Evolutionary conservation across 1,139 yeast genomes (phyloP), one percentile per base, ranked within the genome.

Genomic region (Scheffersomyces stambukii): DNA sequence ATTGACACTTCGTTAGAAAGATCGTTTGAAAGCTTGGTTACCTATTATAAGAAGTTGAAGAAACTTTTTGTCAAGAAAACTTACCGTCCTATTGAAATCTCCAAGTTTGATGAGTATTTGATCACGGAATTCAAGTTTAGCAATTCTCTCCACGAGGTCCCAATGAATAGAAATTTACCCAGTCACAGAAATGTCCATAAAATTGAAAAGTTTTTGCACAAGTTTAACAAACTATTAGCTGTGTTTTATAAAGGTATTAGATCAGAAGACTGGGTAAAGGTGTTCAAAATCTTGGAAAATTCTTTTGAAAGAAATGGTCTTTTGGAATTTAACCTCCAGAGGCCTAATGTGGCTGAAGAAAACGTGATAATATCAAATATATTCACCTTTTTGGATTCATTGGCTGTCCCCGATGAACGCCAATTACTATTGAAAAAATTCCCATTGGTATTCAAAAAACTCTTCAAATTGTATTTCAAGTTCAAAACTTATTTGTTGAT

Each of bases 191-290:
- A 70, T 35, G 48, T 63, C 7, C 49, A 51, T 15, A 64, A 64
- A 36, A 57, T 81, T 47, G 79, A 77, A 42, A 57, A 67, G 41
- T 75, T 83, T 52, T 63, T 86, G 19, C 74, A 72, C 36, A 72
- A 72, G 30, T 55, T 89, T 37, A 91, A 91, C 53, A 61, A 67
- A 20, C 60, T 85, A 7, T 70, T 83, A 23, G 65, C 75, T 1
- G 72, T 74, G 4, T 68, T 81, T 25, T 78, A 82, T 46, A 64
- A 63, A 18, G 71, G 78, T 13, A 73, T 84, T 15, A 68, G 76
- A 19, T 54, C 78, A 11, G 76, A 73, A 36, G 95, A 89, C 48
- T 91, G 97, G 96, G 66, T 86, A 37, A 71, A 71, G 33, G 71
- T 80, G 6, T 83, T 75, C 50, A 93, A 86, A 48, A 60, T 80